These are phyloP conservation scores for Samsoniella hepiali DNA, from an alignment of 2,329 filamentous ascomycete species.

Conservation along the genomic window DNA sequence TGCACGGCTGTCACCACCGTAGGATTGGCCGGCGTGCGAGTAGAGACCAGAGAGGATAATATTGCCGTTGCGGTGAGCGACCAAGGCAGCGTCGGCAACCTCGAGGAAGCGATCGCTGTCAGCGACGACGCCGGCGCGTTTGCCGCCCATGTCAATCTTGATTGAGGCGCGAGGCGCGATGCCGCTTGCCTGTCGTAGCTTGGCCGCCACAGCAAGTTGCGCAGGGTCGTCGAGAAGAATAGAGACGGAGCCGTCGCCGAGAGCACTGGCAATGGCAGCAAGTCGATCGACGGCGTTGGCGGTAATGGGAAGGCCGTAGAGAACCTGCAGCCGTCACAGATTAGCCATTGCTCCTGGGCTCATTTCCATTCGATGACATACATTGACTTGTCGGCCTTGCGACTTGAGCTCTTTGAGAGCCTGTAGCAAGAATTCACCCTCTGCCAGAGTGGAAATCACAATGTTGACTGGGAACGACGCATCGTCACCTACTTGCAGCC, in stretches of 20 bases:
- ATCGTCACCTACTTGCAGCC: conserved; percentile 64
- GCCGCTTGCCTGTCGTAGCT: conserved; percentile 41
- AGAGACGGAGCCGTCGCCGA: conserved; percentile 56
- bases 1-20: conserved; percentile 41
- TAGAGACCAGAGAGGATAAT: conserved; percentile 63
- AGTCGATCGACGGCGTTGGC: conserved; percentile 60
- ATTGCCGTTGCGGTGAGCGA: conserved; percentile 28
- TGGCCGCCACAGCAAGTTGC: conserved; percentile 52
- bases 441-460: conserved; percentile 70
- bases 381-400: conserved; percentile 55
- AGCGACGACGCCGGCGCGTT: conserved; percentile 62
- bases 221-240: conserved; percentile 67
- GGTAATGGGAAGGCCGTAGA: conserved; percentile 70
- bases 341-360: background rate
- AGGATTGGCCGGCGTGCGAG: conserved; percentile 70
- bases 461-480: conserved; percentile 52
- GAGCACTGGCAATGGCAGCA: conserved; percentile 48
- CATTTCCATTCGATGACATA: conserved; percentile 33
- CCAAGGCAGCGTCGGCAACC: conserved; percentile 35
- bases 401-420: conserved; percentile 57
- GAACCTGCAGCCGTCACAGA: conserved; percentile 42
- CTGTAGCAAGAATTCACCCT: conserved; percentile 64
- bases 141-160: conserved; percentile 72
- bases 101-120: conserved; percentile 50
- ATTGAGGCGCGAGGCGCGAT: conserved; percentile 58